Conservation (phyloP, 306 rosid species). For the Acacia acuminata region DNA sequence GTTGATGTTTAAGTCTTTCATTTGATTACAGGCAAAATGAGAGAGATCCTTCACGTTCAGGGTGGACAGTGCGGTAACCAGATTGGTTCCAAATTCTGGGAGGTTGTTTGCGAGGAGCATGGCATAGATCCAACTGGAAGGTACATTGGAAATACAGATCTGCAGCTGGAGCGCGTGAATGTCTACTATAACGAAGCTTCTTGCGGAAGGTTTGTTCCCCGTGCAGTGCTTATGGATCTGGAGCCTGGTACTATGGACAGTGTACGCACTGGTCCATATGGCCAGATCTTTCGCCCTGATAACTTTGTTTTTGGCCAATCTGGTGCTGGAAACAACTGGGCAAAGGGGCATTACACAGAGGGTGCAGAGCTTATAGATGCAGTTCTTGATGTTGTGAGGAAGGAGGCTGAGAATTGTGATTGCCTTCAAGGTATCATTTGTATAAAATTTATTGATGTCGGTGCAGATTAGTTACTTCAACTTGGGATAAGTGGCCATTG, state of each 20-base stretch:
- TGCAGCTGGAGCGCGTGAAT: constrained; percentile 60
- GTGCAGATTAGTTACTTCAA: not conserved
- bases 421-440: constrained; percentile 53
- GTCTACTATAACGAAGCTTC: constrained; percentile 65
- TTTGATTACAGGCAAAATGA: constrained; percentile 47
- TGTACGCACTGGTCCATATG: constrained; percentile 60
- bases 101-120: constrained; percentile 65
- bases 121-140: constrained; percentile 67
- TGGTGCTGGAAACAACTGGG: constrained; percentile 71
- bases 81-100: constrained; percentile 69
- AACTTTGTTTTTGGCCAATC: constrained; percentile 65
- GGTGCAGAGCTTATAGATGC: constrained; percentile 65
- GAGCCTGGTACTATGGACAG: constrained; percentile 70
- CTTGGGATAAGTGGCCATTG: not conserved
- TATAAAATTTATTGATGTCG: not conserved
- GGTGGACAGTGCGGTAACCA: constrained; percentile 72
- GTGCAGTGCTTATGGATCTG: constrained; percentile 63
- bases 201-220: constrained; percentile 63
- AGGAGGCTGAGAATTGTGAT: constrained; percentile 65
- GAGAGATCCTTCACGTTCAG: constrained; percentile 64
- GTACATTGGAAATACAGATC: constrained; percentile 50
- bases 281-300: constrained; percentile 63
- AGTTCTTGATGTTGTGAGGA: constrained; percentile 59
- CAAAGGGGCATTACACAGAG: constrained; percentile 60
- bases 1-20: constrained; percentile 1